Evolutionary conservation across 2,329 filamentous ascomycete species (phyloP).

Genomic region (Fusarium duplospermum): DNA sequence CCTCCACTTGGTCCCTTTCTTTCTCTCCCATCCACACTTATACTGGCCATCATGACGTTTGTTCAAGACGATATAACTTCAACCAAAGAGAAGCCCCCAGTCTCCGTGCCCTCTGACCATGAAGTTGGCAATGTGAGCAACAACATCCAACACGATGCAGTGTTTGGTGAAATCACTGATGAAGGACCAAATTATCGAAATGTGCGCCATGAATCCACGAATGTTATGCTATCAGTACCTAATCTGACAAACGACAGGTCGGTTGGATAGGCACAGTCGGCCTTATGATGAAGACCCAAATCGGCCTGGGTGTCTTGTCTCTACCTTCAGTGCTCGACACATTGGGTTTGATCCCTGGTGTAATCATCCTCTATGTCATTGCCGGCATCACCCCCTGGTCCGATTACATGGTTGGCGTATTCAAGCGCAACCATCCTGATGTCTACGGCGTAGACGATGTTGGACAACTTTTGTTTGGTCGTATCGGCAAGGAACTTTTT

Average conservation of each 20-base stretch:
- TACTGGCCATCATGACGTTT: neutral
- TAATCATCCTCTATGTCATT: neutral
- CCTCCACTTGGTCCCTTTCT: neutral
- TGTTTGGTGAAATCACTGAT: neutral
- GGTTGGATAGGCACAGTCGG: neutral
- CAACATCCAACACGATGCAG: neutral
- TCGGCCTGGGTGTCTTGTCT: neutral
- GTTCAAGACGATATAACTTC: neutral
- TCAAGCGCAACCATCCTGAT: neutral
- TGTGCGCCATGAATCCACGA: neutral
- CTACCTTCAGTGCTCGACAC: neutral
- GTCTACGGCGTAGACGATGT: neutral
- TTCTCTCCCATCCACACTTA: neutral
- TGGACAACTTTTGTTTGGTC: neutral
- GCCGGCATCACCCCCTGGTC: neutral
- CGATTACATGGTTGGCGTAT: neutral
- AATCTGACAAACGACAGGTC: neutral
- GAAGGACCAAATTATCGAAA: neutral
- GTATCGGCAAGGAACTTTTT: neutral
- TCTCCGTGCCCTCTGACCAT: neutral
- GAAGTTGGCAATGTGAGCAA: neutral
- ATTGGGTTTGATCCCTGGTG: neutral
- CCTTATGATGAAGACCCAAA: neutral
- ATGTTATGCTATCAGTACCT: neutral
- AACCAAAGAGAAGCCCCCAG: neutral